Conservation (phyloP, 2,329 filamentous ascomycete species). For the Alternaria sp. region DNA sequence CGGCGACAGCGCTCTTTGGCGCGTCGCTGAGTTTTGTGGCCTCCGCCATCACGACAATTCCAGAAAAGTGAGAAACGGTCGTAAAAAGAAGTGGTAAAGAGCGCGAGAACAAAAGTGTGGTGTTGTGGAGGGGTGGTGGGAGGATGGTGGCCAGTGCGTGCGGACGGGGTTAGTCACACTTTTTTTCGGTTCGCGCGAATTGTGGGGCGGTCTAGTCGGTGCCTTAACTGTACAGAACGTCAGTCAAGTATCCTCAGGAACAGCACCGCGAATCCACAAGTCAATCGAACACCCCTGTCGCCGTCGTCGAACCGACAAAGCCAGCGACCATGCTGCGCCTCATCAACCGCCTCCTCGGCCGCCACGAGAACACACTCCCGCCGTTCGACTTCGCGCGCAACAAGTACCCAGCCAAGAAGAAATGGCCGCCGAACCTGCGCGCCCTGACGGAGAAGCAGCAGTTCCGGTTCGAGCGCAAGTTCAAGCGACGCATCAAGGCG, state of each 20-base stretch:
- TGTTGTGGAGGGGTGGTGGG: background rate
- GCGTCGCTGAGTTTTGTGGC: conserved; percentile 33
- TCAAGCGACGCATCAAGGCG: conserved; percentile 71
- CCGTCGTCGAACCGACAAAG: conserved; percentile 3
- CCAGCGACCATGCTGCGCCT: conserved; percentile 31
- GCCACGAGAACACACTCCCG: conserved; percentile 48
- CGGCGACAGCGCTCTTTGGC: conserved; percentile 54
- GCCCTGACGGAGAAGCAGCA: conserved; percentile 74
- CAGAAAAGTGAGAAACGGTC: conserved; percentile 1
- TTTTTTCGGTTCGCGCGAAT: conserved; percentile 15
- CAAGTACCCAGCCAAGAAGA: conserved; percentile 70
- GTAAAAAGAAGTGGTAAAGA: conserved; percentile 7
- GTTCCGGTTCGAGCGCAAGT: conserved; percentile 79
- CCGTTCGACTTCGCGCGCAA: conserved; percentile 58
- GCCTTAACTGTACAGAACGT: conserved; percentile 21
- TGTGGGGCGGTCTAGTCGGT: conserved; percentile 1
- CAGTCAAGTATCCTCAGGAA: conserved; percentile 13
- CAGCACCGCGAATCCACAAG: conserved; percentile 2
- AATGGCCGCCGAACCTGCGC: conserved; percentile 79
- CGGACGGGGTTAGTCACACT: conserved; percentile 20
- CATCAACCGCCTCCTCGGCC: conserved; percentile 58
- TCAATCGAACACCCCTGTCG: background rate
- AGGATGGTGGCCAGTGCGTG: conserved; percentile 1
- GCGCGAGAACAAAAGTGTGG: conserved; percentile 18
- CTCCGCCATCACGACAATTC: conserved; percentile 38